Conservation (phyloP, 257 asterid species). For the Solanum chmielewskii region DNA sequence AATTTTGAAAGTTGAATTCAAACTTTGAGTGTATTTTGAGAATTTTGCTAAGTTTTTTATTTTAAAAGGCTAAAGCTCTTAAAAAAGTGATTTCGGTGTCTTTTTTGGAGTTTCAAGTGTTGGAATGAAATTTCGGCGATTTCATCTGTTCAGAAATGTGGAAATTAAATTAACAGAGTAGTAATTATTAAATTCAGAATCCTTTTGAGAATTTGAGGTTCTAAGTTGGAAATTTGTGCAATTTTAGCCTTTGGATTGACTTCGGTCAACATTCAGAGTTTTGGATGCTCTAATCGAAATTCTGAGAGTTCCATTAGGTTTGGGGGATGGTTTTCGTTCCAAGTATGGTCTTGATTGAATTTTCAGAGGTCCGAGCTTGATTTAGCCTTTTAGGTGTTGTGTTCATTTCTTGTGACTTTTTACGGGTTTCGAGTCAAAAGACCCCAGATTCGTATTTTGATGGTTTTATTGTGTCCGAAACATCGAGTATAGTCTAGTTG, state of each 20-base stretch:
- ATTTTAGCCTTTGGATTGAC: neutral
- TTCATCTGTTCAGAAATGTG: no score
- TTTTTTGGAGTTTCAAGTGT: neutral
- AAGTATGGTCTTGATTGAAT: neutral
- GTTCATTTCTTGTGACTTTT: neutral
- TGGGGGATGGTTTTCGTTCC: neutral
- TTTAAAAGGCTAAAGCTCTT: neutral
- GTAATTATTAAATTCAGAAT: neutral
- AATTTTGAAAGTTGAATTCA: neutral
- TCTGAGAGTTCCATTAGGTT: neutral
- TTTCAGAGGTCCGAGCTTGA: neutral
- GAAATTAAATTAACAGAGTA: neutral
- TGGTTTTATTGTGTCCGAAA: neutral
- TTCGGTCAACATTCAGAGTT: neutral
- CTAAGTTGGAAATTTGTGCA: neutral
- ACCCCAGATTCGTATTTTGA: no score
- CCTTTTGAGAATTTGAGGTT: neutral
- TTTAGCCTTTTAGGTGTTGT: neutral
- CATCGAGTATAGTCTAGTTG: neutral
- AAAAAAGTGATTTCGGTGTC: neutral
- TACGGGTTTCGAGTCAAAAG: neutral
- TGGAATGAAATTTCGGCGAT: no score
- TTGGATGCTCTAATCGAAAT: neutral
- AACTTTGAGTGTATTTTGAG: neutral
- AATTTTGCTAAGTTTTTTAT: neutral